Evolutionary conservation across 2,329 filamentous ascomycete genomes (phyloP), one percentile per base, ranked within the genome.

Genomic region (Dactylellina cionopaga): DNA sequence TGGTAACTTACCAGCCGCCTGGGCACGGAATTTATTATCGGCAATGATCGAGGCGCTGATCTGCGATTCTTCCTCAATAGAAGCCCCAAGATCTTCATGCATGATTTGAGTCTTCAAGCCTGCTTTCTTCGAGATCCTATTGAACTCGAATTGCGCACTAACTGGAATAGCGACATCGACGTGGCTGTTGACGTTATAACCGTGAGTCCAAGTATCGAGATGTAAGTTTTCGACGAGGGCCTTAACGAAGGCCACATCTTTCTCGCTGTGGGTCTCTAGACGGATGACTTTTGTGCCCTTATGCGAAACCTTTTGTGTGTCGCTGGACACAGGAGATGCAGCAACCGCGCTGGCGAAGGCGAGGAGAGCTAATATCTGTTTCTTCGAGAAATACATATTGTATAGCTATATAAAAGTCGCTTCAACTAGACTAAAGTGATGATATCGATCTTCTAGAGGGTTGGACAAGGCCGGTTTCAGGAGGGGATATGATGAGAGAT

Each of bases 91-190:
- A 75, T 84, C 78, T 29, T 80, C 79, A 64, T 84, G 81, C 78
- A 84, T 80, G 13, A 80, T 74, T 44, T 79, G 77, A 2, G 75
- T 76, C 24, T 78, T 76, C 31, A 82, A 75, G 11, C 77, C 78
- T 17, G 74, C 68, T 1, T 62, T 59, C 5, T 72, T 17, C n/a
- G 75, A 76, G 13, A 81, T 75, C n/a, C 78, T 75, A 46, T 82
- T 75, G 69, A 84, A 83, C 5, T 78, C 78, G 0, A 76, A 75
- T 17, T 82, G 62, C 33, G 82, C 78, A 7, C 79, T 77, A 10
- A 79, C 80, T 11, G 81, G 77, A 54, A 84, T 78, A n/a, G 81
- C 79, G 46, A 84, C 75, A 72, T 84, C 83, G 44, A 82, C 80
- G 70, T 80, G 77, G 1, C 75, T 76, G 35, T 77, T 77, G 11